Percentiles rank a stretch among this genome's conserved stretches.
Conservation (phyloP, 805 yeast genomes). For the Crinitomyces ghanaensis region DNA sequence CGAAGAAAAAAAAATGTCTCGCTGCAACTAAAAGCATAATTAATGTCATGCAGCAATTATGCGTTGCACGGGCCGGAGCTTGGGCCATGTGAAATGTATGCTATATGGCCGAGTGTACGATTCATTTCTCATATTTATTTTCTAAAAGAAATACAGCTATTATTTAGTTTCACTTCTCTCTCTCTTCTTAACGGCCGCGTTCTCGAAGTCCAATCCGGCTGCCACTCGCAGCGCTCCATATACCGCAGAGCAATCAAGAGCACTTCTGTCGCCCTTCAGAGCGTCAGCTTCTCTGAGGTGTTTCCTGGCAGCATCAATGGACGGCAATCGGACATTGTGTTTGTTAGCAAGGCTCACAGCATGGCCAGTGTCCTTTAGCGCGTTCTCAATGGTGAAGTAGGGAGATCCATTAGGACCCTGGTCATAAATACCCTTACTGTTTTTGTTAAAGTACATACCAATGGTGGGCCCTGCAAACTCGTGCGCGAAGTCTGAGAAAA, state of each 20-base stretch:
- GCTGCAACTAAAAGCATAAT: too few species aligned
- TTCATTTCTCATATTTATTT: too few species aligned
- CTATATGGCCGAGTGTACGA: too few species aligned
- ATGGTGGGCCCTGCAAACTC: constrained; percentile 12
- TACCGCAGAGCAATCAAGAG: constrained; percentile 19
- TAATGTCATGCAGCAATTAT: too few species aligned
- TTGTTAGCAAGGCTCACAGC: constrained; percentile 18
- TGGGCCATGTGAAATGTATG: too few species aligned
- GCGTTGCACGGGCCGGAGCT: too few species aligned
- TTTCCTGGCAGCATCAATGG: constrained; percentile 14
- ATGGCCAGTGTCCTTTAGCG: constrained; percentile 19
- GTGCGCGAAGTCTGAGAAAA: constrained; percentile 12
- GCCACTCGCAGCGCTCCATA: constrained; percentile 19
- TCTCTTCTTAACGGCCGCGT: constrained; percentile 14
- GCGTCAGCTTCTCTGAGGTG: constrained; percentile 14
- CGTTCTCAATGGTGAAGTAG: constrained; percentile 17
- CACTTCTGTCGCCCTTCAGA: constrained; percentile 12
- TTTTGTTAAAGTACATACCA: constrained; percentile 13
- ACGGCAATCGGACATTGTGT: constrained; percentile 14
- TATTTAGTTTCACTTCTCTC: too few species aligned
- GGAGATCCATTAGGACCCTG: constrained; percentile 16
- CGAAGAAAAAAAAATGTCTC: too few species aligned
- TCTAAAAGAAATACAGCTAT: too few species aligned
- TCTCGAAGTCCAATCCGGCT: constrained; percentile 22
- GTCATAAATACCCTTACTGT: constrained; percentile 11